These are phyloP conservation scores for Polygonum aviculare DNA, from an alignment of 148 eudicot genomes.

Conservation along the genomic window DNA sequence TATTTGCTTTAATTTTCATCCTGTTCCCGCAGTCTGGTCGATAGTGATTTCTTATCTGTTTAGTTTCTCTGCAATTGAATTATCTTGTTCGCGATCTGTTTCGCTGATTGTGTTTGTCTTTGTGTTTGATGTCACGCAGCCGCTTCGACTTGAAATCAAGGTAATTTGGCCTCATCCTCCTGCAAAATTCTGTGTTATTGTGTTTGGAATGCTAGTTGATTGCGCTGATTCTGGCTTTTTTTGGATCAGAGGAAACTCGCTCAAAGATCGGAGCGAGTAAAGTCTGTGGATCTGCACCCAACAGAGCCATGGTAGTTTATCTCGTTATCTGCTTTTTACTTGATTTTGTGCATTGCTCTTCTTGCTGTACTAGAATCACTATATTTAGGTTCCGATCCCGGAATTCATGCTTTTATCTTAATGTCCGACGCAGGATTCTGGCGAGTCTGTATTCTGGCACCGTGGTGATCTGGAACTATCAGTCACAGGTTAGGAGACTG, in stretches of 20 bases:
- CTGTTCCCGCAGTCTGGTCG: not conserved
- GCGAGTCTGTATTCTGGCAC: slow-evolving; percentile 63
- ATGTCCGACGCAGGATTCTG: slow-evolving; percentile 47
- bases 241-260: slow-evolving; percentile 52
- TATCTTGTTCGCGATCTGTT: slow-evolving; percentile 7
- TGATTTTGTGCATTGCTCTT: not conserved
- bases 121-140: slow-evolving; percentile 7
- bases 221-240: not conserved
- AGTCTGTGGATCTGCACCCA: slow-evolving; percentile 74
- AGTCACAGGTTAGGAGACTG: slow-evolving; percentile 47
- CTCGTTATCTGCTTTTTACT: not conserved
- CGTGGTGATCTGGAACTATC: slow-evolving; percentile 65
- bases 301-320: slow-evolving; percentile 55
- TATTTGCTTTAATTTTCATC: not conserved
- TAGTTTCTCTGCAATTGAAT: not conserved
- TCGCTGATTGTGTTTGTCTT: slow-evolving; percentile 8
- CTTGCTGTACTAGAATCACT: not conserved
- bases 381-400: not conserved
- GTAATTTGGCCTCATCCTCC: not conserved
- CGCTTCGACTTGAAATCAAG: slow-evolving; percentile 15
- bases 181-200: not conserved
- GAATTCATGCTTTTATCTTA: not conserved
- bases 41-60: not conserved
- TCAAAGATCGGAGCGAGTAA: slow-evolving; percentile 64
- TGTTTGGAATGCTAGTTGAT: not conserved